Evolutionary conservation across 345 rosid genomes (phyloP).

Genomic region (Populus alba): DNA sequence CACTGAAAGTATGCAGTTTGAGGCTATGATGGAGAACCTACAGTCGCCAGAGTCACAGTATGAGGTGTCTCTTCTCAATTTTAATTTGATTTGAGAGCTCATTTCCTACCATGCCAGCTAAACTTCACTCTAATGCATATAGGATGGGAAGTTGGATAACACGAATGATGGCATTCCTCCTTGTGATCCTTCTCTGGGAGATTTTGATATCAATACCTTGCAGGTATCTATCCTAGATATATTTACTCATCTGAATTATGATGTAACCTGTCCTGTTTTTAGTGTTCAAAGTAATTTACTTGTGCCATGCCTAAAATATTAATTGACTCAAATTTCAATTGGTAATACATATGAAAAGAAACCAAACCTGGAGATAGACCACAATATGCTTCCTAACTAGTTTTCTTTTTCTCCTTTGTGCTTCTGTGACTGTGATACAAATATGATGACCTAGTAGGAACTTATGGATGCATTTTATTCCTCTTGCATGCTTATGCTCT

Average conservation of each 20-base stretch:
- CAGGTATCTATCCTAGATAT: slow-evolving; percentile 51
- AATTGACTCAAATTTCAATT: not conserved
- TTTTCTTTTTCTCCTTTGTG: not conserved
- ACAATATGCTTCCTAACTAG: not conserved
- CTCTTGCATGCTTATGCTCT: not conserved
- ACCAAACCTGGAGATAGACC: not conserved
- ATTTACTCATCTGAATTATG: slow-evolving; percentile 11
- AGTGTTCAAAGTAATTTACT: not conserved
- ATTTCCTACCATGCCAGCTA: slow-evolving; percentile 9
- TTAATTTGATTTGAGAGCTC: slow-evolving; percentile 22
- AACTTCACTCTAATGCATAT: slow-evolving; percentile 27
- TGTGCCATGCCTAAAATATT: not conserved
- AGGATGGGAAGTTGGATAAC: slow-evolving; percentile 58
- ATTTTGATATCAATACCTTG: slow-evolving; percentile 57
- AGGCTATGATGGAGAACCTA: slow-evolving; percentile 59
- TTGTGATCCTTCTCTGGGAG: slow-evolving; percentile 48
- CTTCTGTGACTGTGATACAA: not conserved
- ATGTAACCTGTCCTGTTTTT: slow-evolving; percentile 1
- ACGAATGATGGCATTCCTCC: slow-evolving; percentile 53
- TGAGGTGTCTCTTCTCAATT: slow-evolving; percentile 48
- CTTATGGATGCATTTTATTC: not conserved
- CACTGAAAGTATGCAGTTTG: slow-evolving; percentile 62
- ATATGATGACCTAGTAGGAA: not conserved
- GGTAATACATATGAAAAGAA: not conserved
- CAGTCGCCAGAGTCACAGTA: slow-evolving; percentile 46